Evolutionary conservation across 2,329 filamentous ascomycete genomes (phyloP).

Genomic region (Tolypocladium pustulatum): DNA sequence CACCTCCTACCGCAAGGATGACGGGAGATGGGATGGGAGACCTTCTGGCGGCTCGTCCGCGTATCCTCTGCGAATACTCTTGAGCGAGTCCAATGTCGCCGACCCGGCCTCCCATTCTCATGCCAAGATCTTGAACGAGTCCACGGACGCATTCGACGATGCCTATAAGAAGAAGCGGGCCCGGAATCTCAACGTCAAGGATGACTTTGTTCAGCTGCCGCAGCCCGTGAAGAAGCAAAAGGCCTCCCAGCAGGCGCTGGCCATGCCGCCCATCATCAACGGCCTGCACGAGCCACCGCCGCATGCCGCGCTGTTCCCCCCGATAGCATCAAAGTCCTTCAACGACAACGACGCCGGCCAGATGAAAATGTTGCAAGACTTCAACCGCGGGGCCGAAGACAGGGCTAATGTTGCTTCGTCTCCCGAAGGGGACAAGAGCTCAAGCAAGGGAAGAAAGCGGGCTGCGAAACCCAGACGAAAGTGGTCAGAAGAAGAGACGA

Average conservation of each 20-base stretch:
- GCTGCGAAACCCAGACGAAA: conserved; percentile 48
- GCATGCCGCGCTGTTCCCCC: conserved; percentile 50
- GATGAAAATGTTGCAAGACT: conserved; percentile 31
- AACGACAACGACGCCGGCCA: conserved; percentile 33
- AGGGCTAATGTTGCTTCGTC: conserved; percentile 10
- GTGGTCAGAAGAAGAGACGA: conserved; percentile 57
- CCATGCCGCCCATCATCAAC: conserved; percentile 55
- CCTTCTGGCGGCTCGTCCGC: conserved; percentile 12
- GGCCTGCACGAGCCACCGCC: conserved; percentile 53
- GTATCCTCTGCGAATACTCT: conserved; percentile 28
- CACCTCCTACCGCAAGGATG: conserved; percentile 11
- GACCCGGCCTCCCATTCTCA: conserved; percentile 30
- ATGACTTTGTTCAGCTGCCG: conserved; percentile 53
- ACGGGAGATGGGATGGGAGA: conserved; percentile 12
- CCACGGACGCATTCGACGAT: conserved; percentile 32
- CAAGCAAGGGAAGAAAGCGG: conserved; percentile 36
- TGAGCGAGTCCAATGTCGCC: conserved; percentile 25
- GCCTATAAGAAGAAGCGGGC: conserved; percentile 43
- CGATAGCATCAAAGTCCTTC: conserved; percentile 48
- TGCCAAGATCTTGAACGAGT: conserved; percentile 35
- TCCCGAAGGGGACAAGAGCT: conserved; percentile 19
- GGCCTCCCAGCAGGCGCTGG: conserved; percentile 40
- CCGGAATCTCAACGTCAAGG: conserved; percentile 36
- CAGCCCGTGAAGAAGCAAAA: conserved; percentile 57
- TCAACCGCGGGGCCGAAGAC: conserved; percentile 22